Percentiles rank a stretch among this genome's conserved stretches.
phyloP scores from a whole-genome alignment of 1,139 yeast species.

The Scheffersomyces stambukii region DNA sequence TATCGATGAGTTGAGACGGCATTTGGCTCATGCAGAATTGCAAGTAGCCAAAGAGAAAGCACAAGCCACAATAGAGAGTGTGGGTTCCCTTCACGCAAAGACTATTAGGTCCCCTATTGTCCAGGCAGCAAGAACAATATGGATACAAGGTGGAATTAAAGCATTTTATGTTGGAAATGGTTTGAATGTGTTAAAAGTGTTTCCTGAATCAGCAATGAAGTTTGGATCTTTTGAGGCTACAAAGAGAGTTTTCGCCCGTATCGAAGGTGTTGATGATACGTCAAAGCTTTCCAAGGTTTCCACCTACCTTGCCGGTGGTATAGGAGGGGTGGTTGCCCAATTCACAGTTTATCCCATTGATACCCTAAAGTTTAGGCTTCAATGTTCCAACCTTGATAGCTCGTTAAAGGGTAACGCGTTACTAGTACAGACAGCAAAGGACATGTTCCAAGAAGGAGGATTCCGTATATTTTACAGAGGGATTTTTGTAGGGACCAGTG shows the following conservation, averaged over 20 bases:
- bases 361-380: slow-evolving; percentile 81
- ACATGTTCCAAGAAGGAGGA: slow-evolving; percentile 81
- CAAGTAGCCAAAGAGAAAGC: slow-evolving; percentile 14
- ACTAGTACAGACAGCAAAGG: slow-evolving; percentile 62
- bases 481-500: slow-evolving; percentile 78
- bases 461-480: slow-evolving; percentile 79
- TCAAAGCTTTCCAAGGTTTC: slow-evolving; percentile 69
- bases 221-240: slow-evolving; percentile 93
- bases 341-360: slow-evolving; percentile 94
- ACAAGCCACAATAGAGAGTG: slow-evolving; percentile 20
- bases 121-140: slow-evolving; percentile 77
- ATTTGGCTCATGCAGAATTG: slow-evolving; percentile 22
- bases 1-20: slow-evolving; percentile 32
- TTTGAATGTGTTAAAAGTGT: slow-evolving; percentile 84
- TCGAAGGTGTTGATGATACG: slow-evolving; percentile 77
- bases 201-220: slow-evolving; percentile 97
- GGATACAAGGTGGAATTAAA: slow-evolving; percentile 82
- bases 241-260: slow-evolving; percentile 65
- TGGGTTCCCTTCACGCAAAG: slow-evolving; percentile 20
- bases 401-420: slow-evolving; percentile 57
- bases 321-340: slow-evolving; percentile 93
- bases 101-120: slow-evolving; percentile 62
- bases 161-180: slow-evolving; percentile 96
- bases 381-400: slow-evolving; percentile 68
- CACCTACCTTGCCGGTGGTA: slow-evolving; percentile 89